A percentile compares a stretch with the other conserved stretches of the same genome.
phyloP scores from a whole-genome alignment of 2,329 filamentous ascomycete species.

The Colletotrichum nymphaeae region DNA sequence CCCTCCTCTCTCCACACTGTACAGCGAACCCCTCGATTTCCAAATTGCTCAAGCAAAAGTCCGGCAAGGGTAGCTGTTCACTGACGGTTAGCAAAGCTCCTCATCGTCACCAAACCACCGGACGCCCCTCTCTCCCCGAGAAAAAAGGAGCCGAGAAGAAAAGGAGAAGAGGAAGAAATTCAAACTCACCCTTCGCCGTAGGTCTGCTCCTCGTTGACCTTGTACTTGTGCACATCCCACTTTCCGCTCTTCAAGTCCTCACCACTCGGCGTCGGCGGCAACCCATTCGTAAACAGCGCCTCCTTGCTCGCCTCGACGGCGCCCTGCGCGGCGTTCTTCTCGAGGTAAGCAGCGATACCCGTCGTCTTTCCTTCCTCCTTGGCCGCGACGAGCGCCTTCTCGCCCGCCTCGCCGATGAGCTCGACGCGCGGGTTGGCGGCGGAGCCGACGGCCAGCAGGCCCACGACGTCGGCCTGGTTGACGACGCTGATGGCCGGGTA shows the following conservation, averaged over 20 bases:
- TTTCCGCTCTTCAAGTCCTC: constrained; percentile 63
- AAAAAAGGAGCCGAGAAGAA: background rate
- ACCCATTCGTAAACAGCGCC: constrained; percentile 78
- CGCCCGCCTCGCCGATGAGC: constrained; percentile 73
- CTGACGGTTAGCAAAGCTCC: constrained; percentile 43
- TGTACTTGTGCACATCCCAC: constrained; percentile 77
- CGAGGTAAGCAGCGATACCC: constrained; percentile 79
- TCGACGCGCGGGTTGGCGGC: constrained; percentile 84
- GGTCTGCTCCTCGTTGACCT: constrained; percentile 72
- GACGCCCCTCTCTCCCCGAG: too few species aligned
- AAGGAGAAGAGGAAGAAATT: background rate
- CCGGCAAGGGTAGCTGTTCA: constrained; percentile 71
- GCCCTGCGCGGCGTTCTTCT: constrained; percentile 61
- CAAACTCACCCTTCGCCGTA: constrained; percentile 76
- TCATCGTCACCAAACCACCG: constrained; percentile 5
- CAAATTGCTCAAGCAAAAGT: constrained; percentile 62
- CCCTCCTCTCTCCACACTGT: constrained; percentile 31
- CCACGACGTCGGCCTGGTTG: constrained; percentile 85
- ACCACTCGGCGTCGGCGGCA: constrained; percentile 90
- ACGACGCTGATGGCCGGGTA: constrained; percentile 87
- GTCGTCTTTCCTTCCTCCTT: constrained; percentile 79
- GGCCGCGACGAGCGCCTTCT: constrained; percentile 77
- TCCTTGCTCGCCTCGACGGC: constrained; percentile 61
- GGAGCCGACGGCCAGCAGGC: constrained; percentile 86
- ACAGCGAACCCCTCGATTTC: constrained; percentile 39